These are phyloP conservation scores for Penicillium bialowiezense DNA, from an alignment of 495 filamentous ascomycete species.

Conservation along the genomic window DNA sequence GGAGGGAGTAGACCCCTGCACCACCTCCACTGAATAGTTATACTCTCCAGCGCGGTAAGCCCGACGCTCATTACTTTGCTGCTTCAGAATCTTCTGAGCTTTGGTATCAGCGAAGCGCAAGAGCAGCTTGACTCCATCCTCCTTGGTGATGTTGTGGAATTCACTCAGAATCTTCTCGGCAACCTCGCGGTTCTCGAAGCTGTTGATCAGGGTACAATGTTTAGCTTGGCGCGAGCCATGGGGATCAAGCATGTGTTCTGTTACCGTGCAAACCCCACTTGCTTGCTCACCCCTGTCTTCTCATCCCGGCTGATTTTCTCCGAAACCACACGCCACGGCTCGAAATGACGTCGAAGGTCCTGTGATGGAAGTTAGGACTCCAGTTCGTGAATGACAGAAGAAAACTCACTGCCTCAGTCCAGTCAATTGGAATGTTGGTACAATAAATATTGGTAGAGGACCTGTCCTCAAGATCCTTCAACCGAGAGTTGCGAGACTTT, in stretches of 20 bases:
- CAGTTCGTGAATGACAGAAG: not conserved
- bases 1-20: conserved; percentile 43
- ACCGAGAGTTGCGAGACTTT: conserved; percentile 94
- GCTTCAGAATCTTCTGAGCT: conserved; percentile 92
- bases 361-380: conserved; percentile 14
- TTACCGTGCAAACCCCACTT: conserved; percentile 95
- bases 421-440: conserved; percentile 86
- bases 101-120: conserved; percentile 96
- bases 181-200: conserved; percentile 82
- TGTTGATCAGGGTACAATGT: conserved; percentile 22
- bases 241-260: conserved; percentile 6
- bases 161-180: conserved; percentile 82
- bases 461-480: conserved; percentile 86
- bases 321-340: conserved; percentile 79
- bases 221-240: not conserved
- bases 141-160: conserved; percentile 67
- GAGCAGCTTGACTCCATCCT: conserved; percentile 76
- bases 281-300: conserved; percentile 81
- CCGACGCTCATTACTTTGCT: conserved; percentile 85
- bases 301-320: conserved; percentile 89
- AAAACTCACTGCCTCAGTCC: conserved; percentile 76
- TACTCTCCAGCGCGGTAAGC: conserved; percentile 95
- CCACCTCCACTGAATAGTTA: conserved; percentile 58
- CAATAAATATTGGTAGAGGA: conserved; percentile 93
- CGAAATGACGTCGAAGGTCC: conserved; percentile 55